These are phyloP conservation scores for Wickerhamomyces sydowiorum DNA, from an alignment of 805 yeast genomes.

Conservation along the genomic window DNA sequence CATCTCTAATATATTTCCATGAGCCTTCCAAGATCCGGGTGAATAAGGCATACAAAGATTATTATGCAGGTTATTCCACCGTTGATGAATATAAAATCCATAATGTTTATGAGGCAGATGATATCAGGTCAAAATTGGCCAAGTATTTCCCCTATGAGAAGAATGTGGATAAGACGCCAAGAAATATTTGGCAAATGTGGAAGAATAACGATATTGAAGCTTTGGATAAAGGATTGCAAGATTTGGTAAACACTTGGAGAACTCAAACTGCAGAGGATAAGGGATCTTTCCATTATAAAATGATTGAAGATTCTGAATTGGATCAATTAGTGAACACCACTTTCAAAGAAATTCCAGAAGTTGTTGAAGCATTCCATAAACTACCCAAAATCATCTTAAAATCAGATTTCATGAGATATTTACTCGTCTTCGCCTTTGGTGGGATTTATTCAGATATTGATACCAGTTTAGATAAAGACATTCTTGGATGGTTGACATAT, in stretches of 20 bases:
- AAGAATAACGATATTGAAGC: slow-evolving; percentile 18
- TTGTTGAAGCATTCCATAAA: slow-evolving; percentile 38
- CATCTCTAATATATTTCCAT: background rate
- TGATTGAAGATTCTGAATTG: slow-evolving; percentile 31
- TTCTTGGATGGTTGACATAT: slow-evolving; percentile 51
- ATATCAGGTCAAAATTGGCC: slow-evolving; percentile 7
- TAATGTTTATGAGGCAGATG: slow-evolving; percentile 3
- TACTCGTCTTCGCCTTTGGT: slow-evolving; percentile 44
- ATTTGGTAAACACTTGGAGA: slow-evolving; percentile 6
- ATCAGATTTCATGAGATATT: slow-evolving; percentile 48
- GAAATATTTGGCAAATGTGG: slow-evolving; percentile 47
- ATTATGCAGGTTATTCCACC: slow-evolving; percentile 4
- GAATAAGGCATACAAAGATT: background rate
- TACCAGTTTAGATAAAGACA: slow-evolving; percentile 48
- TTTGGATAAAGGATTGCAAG: slow-evolving; percentile 6
- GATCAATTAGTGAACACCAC: slow-evolving; percentile 29
- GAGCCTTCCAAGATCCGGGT: background rate
- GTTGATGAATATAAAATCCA: slow-evolving; percentile 11
- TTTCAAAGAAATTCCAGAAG: slow-evolving; percentile 40
- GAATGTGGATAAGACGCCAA: slow-evolving; percentile 23
- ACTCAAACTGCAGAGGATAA: slow-evolving; percentile 1
- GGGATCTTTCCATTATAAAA: slow-evolving; percentile 5
- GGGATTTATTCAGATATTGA: slow-evolving; percentile 60
- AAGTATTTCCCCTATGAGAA: slow-evolving; percentile 11
- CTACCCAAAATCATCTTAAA: slow-evolving; percentile 46